Evolutionary conservation across 139 green algal species (phyloP).

Genomic region (Chlorella sp.): DNA sequence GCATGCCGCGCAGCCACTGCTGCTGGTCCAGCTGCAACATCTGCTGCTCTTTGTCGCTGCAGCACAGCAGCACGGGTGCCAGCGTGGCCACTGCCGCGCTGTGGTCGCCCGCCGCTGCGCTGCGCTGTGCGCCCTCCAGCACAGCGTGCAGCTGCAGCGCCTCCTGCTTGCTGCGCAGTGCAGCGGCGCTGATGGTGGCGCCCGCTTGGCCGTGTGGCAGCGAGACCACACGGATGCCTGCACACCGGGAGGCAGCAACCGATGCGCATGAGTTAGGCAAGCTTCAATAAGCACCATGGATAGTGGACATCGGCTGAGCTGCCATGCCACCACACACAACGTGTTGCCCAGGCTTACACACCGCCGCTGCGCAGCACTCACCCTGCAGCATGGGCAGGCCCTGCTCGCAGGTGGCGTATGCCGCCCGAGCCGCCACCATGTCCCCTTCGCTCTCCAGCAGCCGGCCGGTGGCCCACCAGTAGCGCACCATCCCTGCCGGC

Average conservation of each 20-base stretch:
- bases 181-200: not conserved
- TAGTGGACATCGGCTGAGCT: not conserved
- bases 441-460: conserved; percentile 1
- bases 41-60: conserved; percentile 18
- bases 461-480: conserved; percentile 20
- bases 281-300: no score
- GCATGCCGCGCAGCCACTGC: conserved; percentile 21
- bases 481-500: not conserved
- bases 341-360: not conserved
- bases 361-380: not conserved
- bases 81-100: not conserved
- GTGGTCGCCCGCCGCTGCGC: not conserved
- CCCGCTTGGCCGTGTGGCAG: conserved; percentile 20
- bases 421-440: not conserved
- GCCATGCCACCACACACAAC: not conserved
- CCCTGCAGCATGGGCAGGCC: not conserved
- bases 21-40: conserved; percentile 8
- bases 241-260: not conserved
- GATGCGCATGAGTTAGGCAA: no score
- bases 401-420: conserved; percentile 6
- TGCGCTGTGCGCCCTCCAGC: not conserved
- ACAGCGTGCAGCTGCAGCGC: conserved; percentile 20
- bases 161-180: conserved; percentile 8
- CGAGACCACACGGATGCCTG: not conserved
- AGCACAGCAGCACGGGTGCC: conserved; percentile 14